Conservation (phyloP, 1,284 basidiomycete genomes). For the Leccinum laetum region DNA sequence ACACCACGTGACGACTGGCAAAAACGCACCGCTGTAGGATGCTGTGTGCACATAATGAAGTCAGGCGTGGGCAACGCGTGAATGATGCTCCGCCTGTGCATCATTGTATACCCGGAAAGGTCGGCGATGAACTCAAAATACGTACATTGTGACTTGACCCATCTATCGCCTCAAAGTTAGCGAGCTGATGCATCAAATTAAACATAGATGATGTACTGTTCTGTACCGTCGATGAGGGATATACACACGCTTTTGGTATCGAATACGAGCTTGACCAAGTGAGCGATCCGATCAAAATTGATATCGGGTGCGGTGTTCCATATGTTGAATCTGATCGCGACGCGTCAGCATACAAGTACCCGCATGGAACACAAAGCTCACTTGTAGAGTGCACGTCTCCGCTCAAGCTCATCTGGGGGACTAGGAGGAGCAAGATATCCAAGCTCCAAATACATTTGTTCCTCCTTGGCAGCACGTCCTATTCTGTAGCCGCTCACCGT, state of each 20-base stretch:
- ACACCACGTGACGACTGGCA: background rate
- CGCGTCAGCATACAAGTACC: conserved; percentile 4
- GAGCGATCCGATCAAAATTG: conserved; percentile 92
- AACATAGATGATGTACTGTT: conserved; percentile 54
- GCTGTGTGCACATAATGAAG: conserved; percentile 82
- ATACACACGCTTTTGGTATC: conserved; percentile 86
- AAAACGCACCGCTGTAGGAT: conserved; percentile 72
- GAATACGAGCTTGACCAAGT: conserved; percentile 91
- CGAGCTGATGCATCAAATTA: conserved; percentile 33
- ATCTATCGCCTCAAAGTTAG: conserved; percentile 42
- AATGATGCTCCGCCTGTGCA: conserved; percentile 60
- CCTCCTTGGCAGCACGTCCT: conserved; percentile 58
- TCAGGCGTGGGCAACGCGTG: conserved; percentile 55
- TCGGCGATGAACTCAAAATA: conserved; percentile 8
- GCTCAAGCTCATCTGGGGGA: conserved; percentile 79
- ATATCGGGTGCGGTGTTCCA: conserved; percentile 82
- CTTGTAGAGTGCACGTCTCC: conserved; percentile 81
- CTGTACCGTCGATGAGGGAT: conserved; percentile 78
- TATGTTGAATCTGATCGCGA: conserved; percentile 75
- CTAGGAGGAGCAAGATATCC: conserved; percentile 81
- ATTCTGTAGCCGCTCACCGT: conserved; percentile 34
- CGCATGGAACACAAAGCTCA: conserved; percentile 34
- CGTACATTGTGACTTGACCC: conserved; percentile 84
- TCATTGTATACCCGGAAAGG: background rate
- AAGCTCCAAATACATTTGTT: conserved; percentile 56